These are phyloP conservation scores for Aspergillus homomorphus DNA, from an alignment of 495 filamentous ascomycete species.

Conservation along the genomic window DNA sequence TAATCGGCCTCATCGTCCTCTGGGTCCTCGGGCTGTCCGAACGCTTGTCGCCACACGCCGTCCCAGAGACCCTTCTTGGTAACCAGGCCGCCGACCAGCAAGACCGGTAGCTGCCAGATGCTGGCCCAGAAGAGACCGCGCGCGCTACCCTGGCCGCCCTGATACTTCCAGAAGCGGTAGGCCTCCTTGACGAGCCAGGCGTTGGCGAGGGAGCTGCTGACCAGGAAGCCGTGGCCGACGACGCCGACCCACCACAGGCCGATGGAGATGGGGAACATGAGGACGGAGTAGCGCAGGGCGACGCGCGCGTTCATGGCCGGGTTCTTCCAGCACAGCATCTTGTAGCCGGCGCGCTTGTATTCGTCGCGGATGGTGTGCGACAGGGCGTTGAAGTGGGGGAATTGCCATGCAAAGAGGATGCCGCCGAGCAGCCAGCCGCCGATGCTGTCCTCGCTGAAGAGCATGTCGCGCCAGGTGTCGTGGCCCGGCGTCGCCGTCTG, in stretches of 20 bases:
- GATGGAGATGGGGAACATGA: slow-evolving; percentile 84
- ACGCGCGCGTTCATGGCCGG: slow-evolving; percentile 80
- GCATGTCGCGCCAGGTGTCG: slow-evolving; percentile 72
- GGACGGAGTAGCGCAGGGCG: slow-evolving; percentile 78
- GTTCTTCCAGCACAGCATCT: slow-evolving; percentile 90
- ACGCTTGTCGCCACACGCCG: slow-evolving; percentile 68
- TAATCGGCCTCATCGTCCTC: slow-evolving; percentile 43
- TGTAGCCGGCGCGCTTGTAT: slow-evolving; percentile 81
- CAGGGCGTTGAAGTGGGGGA: slow-evolving; percentile 94
- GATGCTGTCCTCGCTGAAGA: slow-evolving; percentile 64
- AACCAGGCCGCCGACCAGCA: slow-evolving; percentile 85
- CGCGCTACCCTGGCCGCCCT: slow-evolving; percentile 77
- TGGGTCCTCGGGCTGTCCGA: slow-evolving; percentile 49
- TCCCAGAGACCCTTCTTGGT: slow-evolving; percentile 96
- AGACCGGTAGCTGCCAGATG: slow-evolving; percentile 91
- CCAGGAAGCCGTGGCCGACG: slow-evolving; percentile 83
- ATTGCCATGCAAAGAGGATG: slow-evolving; percentile 93
- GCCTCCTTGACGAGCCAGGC: slow-evolving; percentile 82
- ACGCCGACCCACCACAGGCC: slow-evolving; percentile 77
- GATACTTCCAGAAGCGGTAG: slow-evolving; percentile 72
- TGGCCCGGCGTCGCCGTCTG: slow-evolving; percentile 73
- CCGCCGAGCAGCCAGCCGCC: slow-evolving; percentile 89
- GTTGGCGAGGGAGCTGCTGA: slow-evolving; percentile 78
- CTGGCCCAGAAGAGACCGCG: slow-evolving; percentile 93
- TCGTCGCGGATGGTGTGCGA: slow-evolving; percentile 85